Evolutionary conservation across 371 early-diverging fungal species (phyloP), one percentile per base, ranked within the genome.

Genomic region (Circinella minor): DNA sequence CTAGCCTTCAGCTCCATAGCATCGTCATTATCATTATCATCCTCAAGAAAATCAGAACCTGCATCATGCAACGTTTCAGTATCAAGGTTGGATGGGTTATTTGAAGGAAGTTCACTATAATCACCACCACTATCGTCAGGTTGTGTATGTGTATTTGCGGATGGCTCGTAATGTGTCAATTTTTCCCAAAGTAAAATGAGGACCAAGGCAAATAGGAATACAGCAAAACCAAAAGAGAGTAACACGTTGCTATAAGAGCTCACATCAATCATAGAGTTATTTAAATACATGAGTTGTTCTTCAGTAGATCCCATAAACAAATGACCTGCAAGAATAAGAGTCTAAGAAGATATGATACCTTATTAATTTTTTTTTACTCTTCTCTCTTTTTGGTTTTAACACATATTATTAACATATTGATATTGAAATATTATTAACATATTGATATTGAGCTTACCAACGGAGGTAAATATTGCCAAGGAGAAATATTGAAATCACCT

Each of bases 251-350:
- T 81, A 69, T 88, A 90, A 0, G 91, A 88, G 49, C 81, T 79
- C 39, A 86, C 73, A 65, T 90, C 91, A 43, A 88, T 74, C 36
- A 71, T 81, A 9, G 79, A 74, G 7, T 63, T 63, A 38, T 61
- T 68, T n/a, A 90, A 72, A 38, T 76, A 75, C 4, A 57, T 63
- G 13, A 90, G 74, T 66, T 86, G 89, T 63, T 90, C 84, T 73
- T 84, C 87, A 59, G 88, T 89, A 36, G 89, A 81, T 14, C 88
- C 82, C 91, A 90, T 90, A 66, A 90, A 90, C 34, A 85, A 69
- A 14, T 88, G 64, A 51, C 91, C 91, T 43, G 90, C 79, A 63
- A 90, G 75, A 11, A 87, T 82, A 66, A 90, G 66, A 15, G 74
- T 78, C 83, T 82, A 73, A 9, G 13, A 17, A 5, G n/a, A 47